Conservation (phyloP, 352 stramenopile genomes). For the Saprolegnia parasitica region DNA sequence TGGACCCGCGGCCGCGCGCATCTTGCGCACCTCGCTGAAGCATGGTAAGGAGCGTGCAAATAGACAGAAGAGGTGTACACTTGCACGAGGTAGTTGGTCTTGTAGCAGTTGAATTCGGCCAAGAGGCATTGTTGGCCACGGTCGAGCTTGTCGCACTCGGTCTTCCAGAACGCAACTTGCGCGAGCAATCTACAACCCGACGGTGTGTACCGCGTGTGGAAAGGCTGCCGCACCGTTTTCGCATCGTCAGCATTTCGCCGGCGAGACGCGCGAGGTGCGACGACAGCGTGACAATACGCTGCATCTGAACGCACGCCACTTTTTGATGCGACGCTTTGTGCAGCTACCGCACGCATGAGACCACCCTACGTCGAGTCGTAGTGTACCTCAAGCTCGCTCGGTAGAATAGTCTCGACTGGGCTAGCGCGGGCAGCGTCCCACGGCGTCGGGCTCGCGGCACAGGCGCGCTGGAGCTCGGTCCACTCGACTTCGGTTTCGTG, state of each 20-base stretch:
- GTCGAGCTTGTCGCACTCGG: constrained; percentile 17
- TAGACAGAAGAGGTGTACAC: background rate
- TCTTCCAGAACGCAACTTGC: constrained; percentile 25
- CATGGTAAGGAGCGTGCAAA: background rate
- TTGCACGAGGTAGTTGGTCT: constrained; percentile 12
- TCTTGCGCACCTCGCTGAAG: background rate
- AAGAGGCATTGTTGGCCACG: constrained; percentile 7
- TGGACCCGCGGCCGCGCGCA: background rate
- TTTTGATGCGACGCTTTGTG: background rate
- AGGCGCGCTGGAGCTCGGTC: background rate
- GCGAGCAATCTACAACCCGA: background rate
- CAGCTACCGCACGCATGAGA: background rate
- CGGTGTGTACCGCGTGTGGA: background rate
- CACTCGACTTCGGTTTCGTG: background rate
- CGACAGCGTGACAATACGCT: constrained; percentile 18
- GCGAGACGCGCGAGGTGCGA: constrained; percentile 12
- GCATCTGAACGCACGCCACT: background rate
- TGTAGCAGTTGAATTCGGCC: constrained; percentile 26
- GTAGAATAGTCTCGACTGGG: background rate
- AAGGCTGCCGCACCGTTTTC: background rate
- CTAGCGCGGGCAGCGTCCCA: background rate
- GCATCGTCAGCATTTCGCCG: constrained; percentile 5
- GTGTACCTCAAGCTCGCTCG: constrained; percentile 12
- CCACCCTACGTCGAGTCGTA: background rate
- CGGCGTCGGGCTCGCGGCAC: too few species aligned